Evolutionary conservation across 345 rosid genomes (phyloP), one percentile per base, ranked within the genome.

Genomic region (Alliaria petiolata): DNA sequence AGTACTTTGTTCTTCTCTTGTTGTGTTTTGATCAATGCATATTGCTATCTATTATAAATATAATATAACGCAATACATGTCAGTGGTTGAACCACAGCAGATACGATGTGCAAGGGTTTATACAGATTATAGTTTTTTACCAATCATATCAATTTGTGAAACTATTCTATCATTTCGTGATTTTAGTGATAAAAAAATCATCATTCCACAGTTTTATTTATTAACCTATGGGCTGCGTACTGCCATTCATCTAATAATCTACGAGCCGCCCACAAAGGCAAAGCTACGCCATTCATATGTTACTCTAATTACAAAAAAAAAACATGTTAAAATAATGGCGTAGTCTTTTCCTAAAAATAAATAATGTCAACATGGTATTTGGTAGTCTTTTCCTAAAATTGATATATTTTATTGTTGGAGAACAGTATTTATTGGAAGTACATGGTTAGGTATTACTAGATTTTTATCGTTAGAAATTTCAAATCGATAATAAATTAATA

Each of bases 11-110:
- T 19, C 7, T 36, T 22, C 70, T 51, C 36, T 22, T 35, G 25
- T 36, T 25, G 35, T 38, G 35, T 36, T 50, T n/a, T 31, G 55
- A 64, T 64, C 19, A 46, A 47, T 17, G 17, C 31, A 47, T 64
- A 33, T 47, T 33, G 43, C 14, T 64, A 64, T 64, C 44, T 20
- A 49, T 16, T 30, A n/a, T n/a, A n/a, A n/a, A n/a, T n/a, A n/a
- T n/a, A n/a, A 28, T 28, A 30, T 44, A 53, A 42, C 53, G 53
- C 53, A 67, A 67, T 56, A 17, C 42, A 68, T 57, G 42, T 43
- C 17, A 35, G 46, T 46, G 19, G 65, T 58, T 33, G 22, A 33
- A 33, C 35, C 25, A 34, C 53, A 43, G n/a, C n/a, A n/a, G n/a
- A n/a, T 26, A 40, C 36, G 51, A 39, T 28, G 26, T 39, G 61